Evolutionary conservation across 306 rosid genomes (phyloP).

Genomic region (Medicago ruthenica): DNA sequence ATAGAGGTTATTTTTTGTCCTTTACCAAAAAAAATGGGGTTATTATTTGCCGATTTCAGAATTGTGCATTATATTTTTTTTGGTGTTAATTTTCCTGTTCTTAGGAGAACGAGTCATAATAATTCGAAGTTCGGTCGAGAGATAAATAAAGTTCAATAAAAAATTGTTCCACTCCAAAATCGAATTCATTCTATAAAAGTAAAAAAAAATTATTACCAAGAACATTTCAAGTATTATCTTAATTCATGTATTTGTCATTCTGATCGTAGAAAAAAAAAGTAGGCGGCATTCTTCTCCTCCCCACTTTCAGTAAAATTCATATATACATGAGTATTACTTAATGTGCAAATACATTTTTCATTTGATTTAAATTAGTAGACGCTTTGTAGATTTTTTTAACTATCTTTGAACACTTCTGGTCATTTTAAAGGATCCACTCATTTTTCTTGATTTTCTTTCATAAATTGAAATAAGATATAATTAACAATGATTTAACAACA

Average conservation of each 20-base stretch:
- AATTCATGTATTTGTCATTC: slow-evolving; percentile 26
- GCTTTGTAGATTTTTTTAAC: neutral
- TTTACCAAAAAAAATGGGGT: neutral
- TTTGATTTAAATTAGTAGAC: slow-evolving; percentile 5
- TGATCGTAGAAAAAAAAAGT: neutral
- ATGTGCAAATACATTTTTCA: no score
- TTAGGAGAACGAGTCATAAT: no score
- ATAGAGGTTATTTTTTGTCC: slow-evolving; percentile 1
- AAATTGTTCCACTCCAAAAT: no score
- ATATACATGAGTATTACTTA: neutral
- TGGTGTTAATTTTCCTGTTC: no score
- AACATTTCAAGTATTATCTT: slow-evolving; percentile 1
- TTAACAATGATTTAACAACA: neutral
- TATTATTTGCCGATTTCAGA: slow-evolving; percentile 11
- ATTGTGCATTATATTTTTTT: slow-evolving; percentile 1
- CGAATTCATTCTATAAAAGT: neutral
- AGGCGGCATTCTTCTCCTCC: slow-evolving; percentile 15
- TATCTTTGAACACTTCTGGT: slow-evolving; percentile 14
- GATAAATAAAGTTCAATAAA: no score
- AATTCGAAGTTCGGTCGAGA: no score
- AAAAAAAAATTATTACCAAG: slow-evolving; percentile 2
- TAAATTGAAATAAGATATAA: neutral
- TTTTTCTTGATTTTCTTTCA: slow-evolving; percentile 16
- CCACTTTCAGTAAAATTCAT: slow-evolving; percentile 3
- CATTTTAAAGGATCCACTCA: slow-evolving; percentile 11